Conservation (phyloP, 2,329 filamentous ascomycete species). For the Ophiocordyceps camponoti-leonardi region DNA sequence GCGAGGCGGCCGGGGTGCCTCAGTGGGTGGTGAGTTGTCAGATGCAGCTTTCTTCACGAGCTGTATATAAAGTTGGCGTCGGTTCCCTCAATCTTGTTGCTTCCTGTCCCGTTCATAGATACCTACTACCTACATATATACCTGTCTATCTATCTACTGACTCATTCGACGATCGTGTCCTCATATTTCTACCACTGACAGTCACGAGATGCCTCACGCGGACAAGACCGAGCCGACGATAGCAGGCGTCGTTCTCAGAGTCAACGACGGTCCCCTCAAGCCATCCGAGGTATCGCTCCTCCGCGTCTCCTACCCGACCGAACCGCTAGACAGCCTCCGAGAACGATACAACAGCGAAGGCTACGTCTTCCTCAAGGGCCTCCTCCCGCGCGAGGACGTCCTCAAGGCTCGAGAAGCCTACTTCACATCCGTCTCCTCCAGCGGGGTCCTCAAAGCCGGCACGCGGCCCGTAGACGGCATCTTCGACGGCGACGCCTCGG, state of each 20-base stretch:
- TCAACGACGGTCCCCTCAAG: slow-evolving; percentile 1
- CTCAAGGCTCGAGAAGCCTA: slow-evolving; percentile 32
- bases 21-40: not conserved
- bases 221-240: not conserved
- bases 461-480: slow-evolving; percentile 33
- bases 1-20: no score
- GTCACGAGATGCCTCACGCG: not conserved
- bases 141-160: no score
- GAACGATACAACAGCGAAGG: slow-evolving; percentile 21
- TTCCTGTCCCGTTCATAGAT: no score
- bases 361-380: slow-evolving; percentile 36
- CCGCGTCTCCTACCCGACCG: not conserved
- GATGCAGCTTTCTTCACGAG: not conserved
- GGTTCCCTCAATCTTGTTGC: no score
- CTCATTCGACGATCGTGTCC: not conserved
- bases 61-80: no score
- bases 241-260: not conserved
- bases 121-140: no score
- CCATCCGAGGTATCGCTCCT: not conserved
- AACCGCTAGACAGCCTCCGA: slow-evolving; percentile 28
- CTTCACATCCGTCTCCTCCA: slow-evolving; percentile 34
- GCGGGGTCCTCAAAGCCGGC: slow-evolving; percentile 35
- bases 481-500: slow-evolving; percentile 15
- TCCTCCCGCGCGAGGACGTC: slow-evolving; percentile 34
- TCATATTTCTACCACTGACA: not conserved